These are phyloP conservation scores for Talaromyces piceae DNA, from an alignment of 2,329 filamentous ascomycete species.

Conservation along the genomic window DNA sequence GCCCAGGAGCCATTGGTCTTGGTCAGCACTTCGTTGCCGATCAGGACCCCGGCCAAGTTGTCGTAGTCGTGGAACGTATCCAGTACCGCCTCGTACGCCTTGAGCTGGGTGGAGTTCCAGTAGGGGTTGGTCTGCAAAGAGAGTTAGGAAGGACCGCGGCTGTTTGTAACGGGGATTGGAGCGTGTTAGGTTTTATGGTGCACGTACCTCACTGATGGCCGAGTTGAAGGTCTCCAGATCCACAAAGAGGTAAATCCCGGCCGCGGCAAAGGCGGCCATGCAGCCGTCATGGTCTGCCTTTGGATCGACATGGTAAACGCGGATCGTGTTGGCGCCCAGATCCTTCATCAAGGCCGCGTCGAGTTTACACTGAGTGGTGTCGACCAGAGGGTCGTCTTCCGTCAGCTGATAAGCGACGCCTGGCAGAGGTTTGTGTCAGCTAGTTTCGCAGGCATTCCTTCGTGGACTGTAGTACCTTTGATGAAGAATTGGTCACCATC, in stretches of 20 bases:
- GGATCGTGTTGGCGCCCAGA: slow-evolving; percentile 74
- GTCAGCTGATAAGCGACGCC: slow-evolving; percentile 65
- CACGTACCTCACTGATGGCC: slow-evolving; percentile 13
- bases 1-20: slow-evolving; percentile 48
- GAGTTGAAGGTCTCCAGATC: slow-evolving; percentile 58
- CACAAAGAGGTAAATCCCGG: slow-evolving; percentile 75
- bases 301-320: slow-evolving; percentile 80
- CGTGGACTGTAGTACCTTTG: slow-evolving; percentile 51
- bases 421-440: slow-evolving; percentile 25
- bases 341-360: slow-evolving; percentile 73
- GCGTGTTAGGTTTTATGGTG: background rate
- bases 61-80: slow-evolving; percentile 70
- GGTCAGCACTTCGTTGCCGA: slow-evolving; percentile 75
- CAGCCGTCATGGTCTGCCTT: slow-evolving; percentile 64
- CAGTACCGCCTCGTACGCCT: slow-evolving; percentile 63
- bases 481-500: slow-evolving; percentile 77
- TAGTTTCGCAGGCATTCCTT: background rate
- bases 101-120: slow-evolving; percentile 67
- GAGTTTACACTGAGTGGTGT: slow-evolving; percentile 66
- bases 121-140: slow-evolving; percentile 46
- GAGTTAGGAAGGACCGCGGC: too few relatives aligned
- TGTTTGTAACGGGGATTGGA: background rate
- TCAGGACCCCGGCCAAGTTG: slow-evolving; percentile 76
- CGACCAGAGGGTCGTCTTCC: slow-evolving; percentile 66
- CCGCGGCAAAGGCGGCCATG: slow-evolving; percentile 72